Conservation (phyloP, 73 alveolate genomes). For the Symbiodinium natans region DNA sequence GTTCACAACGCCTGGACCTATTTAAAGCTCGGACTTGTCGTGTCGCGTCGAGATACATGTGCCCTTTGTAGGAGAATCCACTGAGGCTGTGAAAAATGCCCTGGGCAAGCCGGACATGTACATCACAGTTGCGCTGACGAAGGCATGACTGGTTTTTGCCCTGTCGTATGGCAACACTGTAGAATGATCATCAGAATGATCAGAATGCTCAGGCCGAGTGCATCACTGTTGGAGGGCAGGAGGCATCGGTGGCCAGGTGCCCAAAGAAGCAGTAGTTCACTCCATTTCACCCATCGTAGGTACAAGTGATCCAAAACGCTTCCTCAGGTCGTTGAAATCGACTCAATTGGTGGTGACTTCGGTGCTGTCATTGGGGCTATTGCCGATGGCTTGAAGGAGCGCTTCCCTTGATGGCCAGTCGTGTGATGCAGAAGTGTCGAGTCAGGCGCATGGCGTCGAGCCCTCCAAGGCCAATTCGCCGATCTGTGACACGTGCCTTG, state of each 20-base stretch:
- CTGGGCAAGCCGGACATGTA: conserved; percentile 85
- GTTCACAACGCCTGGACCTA: background rate
- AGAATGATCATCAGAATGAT: background rate
- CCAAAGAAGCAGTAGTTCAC: background rate
- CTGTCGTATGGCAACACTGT: background rate
- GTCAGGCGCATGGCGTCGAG: conserved; percentile 77
- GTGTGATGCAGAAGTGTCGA: background rate
- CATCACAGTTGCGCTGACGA: conserved; percentile 81
- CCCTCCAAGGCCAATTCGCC: conserved; percentile 52
- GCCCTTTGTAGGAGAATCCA: background rate
- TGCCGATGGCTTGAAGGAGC: conserved; percentile 49
- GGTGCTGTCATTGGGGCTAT: conserved; percentile 59
- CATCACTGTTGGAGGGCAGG: conserved; percentile 70
- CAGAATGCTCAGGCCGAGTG: conserved; percentile 69
- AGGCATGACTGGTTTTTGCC: background rate
- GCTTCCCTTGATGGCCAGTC: background rate
- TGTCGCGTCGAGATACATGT: background rate
- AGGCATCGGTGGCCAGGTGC: conserved; percentile 34
- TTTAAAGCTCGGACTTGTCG: background rate
- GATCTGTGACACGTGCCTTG: background rate
- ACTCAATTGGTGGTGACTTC: conserved; percentile 88
- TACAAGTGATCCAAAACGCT: background rate
- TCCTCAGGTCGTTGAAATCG: conserved; percentile 61
- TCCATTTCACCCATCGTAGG: background rate
- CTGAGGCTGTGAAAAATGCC: conserved; percentile 73